Percentiles rank a stretch among this genome's conserved stretches.
These are phyloP conservation scores for Uronychia setigera DNA, from an alignment of 73 alveolate species.

Conservation along the genomic window DNA sequence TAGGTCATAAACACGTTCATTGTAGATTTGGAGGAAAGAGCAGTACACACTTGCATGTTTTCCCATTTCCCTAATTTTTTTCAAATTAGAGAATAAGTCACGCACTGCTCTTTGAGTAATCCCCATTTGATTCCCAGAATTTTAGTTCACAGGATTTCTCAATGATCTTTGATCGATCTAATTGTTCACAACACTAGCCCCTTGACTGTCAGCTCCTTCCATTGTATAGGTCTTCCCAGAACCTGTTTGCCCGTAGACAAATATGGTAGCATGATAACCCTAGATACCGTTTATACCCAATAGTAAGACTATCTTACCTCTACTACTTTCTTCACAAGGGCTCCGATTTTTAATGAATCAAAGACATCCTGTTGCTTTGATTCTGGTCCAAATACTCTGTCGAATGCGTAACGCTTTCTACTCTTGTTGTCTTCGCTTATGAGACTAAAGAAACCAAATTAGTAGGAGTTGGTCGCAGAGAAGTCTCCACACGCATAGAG, in stretches of 20 bases:
- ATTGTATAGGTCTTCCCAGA: constrained; percentile 26
- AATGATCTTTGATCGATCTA: constrained; percentile 16
- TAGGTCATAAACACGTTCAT: constrained; percentile 66
- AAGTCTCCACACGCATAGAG: too few species aligned
- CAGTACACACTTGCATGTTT: constrained; percentile 47
- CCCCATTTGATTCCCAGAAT: not conserved
- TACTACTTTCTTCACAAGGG: constrained; percentile 44
- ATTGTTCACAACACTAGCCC: constrained; percentile 6
- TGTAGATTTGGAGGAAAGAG: constrained; percentile 66
- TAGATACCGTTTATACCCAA: not conserved
- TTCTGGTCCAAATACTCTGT: constrained; percentile 32
- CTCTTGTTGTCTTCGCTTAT: not conserved
- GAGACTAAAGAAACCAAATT: too few species aligned
- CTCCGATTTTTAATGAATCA: constrained; percentile 22
- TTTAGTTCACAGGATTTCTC: not conserved
- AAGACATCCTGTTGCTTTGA: constrained; percentile 27
- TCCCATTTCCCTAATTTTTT: constrained; percentile 4
- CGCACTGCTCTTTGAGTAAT: constrained; percentile 21
- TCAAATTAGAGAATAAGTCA: not conserved
- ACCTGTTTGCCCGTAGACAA: constrained; percentile 46
- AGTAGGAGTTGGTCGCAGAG: too few species aligned
- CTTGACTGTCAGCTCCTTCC: constrained; percentile 13
- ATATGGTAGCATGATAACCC: constrained; percentile 56
- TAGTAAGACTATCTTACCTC: too few species aligned
- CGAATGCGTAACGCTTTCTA: constrained; percentile 25